A percentile compares a stretch with the other conserved stretches of the same genome.
These are phyloP conservation scores for Eudorina sp. DNA, from an alignment of 139 green algal genomes.

Conservation along the genomic window DNA sequence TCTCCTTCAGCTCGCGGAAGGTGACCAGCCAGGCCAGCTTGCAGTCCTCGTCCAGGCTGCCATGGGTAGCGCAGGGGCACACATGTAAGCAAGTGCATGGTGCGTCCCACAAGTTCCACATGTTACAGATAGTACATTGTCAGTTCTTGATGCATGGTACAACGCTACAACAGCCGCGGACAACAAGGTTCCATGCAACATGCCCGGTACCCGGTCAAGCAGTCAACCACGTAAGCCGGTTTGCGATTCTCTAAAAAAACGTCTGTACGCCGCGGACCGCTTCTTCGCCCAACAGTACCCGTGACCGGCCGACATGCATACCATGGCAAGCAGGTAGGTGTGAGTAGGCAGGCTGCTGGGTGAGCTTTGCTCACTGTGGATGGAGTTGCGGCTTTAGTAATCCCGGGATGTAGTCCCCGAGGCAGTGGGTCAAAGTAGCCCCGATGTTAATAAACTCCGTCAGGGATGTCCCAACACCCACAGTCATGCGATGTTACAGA, in stretches of 20 bases:
- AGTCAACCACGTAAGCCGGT: neutral
- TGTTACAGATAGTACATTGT: neutral
- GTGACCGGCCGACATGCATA: neutral
- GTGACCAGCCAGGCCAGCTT: conserved; percentile 45
- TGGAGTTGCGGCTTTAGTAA: neutral
- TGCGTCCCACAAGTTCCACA: neutral
- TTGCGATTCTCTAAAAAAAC: neutral
- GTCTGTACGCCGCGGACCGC: neutral
- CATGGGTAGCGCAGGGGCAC: neutral
- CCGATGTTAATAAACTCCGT: neutral
- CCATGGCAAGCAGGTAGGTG: neutral
- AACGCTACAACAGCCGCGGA: neutral
- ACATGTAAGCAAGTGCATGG: neutral
- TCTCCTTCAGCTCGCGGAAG: conserved; percentile 43
- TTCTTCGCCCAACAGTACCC: neutral
- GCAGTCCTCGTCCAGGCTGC: conserved; percentile 46
- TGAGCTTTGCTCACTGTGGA: neutral
- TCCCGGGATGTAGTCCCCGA: neutral
- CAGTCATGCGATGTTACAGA: neutral
- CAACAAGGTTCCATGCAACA: neutral
- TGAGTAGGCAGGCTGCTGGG: neutral
- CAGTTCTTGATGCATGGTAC: neutral
- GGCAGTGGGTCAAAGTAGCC: neutral
- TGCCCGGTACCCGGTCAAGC: neutral
- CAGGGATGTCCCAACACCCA: neutral